These are phyloP conservation scores for Sisymbrium altissimum DNA, from an alignment of 345 rosid genomes.

Conservation along the genomic window DNA sequence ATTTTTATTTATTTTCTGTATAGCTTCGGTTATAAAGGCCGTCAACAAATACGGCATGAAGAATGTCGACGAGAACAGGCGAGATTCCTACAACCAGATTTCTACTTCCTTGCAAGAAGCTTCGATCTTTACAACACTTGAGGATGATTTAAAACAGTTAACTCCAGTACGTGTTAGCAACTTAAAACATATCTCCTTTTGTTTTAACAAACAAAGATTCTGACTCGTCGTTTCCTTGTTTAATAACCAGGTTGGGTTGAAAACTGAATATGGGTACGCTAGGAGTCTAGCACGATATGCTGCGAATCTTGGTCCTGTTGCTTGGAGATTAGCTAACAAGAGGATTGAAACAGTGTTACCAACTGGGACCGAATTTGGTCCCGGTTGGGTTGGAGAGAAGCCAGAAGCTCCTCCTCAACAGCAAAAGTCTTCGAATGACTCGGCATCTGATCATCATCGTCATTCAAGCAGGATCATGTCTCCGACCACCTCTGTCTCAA, in stretches of 20 bases:
- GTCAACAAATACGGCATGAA: constrained; percentile 81
- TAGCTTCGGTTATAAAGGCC: constrained; percentile 83
- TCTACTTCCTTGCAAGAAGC: constrained; percentile 38
- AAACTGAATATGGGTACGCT: constrained; percentile 68
- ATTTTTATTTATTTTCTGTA: constrained; percentile 11
- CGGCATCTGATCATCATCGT: constrained; percentile 20
- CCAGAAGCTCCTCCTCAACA: constrained; percentile 35
- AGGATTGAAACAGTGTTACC: constrained; percentile 60
- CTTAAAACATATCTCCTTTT: not conserved
- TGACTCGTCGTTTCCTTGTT: constrained; percentile 24
- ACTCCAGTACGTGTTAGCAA: constrained; percentile 54
- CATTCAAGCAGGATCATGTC: constrained; percentile 42
- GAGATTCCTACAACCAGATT: constrained; percentile 52
- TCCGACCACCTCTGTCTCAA: constrained; percentile 33
- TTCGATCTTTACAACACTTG: constrained; percentile 41
- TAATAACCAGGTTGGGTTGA: constrained; percentile 65
- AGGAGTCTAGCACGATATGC: constrained; percentile 83
- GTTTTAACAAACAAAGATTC: not conserved
- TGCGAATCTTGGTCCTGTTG: constrained; percentile 63
- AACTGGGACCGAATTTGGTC: constrained; percentile 61
- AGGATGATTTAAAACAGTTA: constrained; percentile 66
- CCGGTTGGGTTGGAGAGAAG: constrained; percentile 84
- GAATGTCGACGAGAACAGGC: constrained; percentile 72
- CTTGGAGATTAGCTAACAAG: constrained; percentile 61
- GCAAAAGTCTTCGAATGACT: constrained; percentile 24